A percentile compares a stretch with the other conserved stretches of the same genome.
Evolutionary conservation across 1,139 yeast species (phyloP).

Genomic region (Lodderomyces metapsilosis): DNA sequence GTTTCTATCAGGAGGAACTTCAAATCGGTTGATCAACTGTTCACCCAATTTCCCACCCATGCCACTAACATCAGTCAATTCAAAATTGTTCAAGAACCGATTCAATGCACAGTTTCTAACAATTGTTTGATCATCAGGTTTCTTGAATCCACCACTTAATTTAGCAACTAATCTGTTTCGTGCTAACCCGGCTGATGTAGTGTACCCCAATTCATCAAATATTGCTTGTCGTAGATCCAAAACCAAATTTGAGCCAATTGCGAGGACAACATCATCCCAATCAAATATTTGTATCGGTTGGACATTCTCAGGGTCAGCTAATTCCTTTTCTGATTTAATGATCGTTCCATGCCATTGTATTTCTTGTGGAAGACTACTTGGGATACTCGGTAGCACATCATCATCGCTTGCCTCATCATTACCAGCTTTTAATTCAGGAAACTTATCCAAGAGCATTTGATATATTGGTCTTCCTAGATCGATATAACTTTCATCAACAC

Average conservation of each 20-base stretch:
- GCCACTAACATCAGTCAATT: constrained; percentile 77
- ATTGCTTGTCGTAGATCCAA: constrained; percentile 54
- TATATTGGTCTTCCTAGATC: constrained; percentile 63
- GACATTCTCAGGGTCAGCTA: constrained; percentile 6
- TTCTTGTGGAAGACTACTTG: constrained; percentile 36
- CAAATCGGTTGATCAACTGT: constrained; percentile 44
- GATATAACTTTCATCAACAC: constrained; percentile 89
- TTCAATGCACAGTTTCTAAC: constrained; percentile 50
- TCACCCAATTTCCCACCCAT: constrained; percentile 90
- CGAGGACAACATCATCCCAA: constrained; percentile 81
- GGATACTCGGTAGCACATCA: constrained; percentile 50
- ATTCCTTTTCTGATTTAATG: constrained; percentile 16
- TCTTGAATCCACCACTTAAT: constrained; percentile 80
- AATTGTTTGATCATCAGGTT: constrained; percentile 86
- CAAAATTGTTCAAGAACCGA: constrained; percentile 58
- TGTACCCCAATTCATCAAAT: constrained; percentile 60
- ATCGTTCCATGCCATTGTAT: constrained; percentile 32
- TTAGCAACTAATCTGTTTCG: constrained; percentile 78
- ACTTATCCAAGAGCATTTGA: constrained; percentile 20
- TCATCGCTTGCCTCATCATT: constrained; percentile 14
- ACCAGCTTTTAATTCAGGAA: constrained; percentile 20
- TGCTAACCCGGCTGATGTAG: constrained; percentile 88
- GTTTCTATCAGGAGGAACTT: constrained; percentile 37
- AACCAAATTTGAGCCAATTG: constrained; percentile 64
- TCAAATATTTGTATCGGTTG: constrained; percentile 34